These are phyloP conservation scores for Calonectria ilicicola DNA, from an alignment of 2,329 filamentous ascomycete species.

Conservation along the genomic window DNA sequence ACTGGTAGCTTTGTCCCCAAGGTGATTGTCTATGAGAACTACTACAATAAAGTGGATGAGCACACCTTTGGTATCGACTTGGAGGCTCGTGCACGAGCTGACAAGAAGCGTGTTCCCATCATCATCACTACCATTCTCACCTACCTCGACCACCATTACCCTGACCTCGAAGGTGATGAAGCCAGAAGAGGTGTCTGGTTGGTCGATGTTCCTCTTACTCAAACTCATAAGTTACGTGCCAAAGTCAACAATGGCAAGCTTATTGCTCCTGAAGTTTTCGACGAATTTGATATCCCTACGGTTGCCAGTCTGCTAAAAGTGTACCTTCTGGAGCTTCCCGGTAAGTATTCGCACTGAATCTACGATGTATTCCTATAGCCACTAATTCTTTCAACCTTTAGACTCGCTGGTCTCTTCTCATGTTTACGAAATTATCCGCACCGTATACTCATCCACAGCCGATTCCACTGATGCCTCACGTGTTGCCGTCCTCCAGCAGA, in stretches of 20 bases:
- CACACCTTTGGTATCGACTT: constrained; percentile 98
- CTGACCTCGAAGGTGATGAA: constrained; percentile 96
- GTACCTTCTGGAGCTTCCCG: constrained; percentile 93
- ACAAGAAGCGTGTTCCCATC: constrained; percentile 94
- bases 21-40: constrained; percentile 96
- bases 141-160: constrained; percentile 96
- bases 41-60: constrained; percentile 98
- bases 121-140: constrained; percentile 94
- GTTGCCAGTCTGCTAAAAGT: constrained; percentile 93
- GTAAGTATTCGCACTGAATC: constrained; percentile 61
- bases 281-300: constrained; percentile 93
- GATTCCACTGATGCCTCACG: constrained; percentile 83
- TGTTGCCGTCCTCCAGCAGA: constrained; percentile 93
- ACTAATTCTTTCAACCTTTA: constrained; percentile 52
- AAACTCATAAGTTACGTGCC: constrained; percentile 86
- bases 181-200: constrained; percentile 94
- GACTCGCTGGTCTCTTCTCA: constrained; percentile 99
- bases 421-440: constrained; percentile 98
- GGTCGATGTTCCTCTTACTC: constrained; percentile 86
- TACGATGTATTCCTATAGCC: constrained; percentile 6
- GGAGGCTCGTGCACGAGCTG: constrained; percentile 92
- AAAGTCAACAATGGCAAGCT: constrained; percentile 89
- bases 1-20: constrained; percentile 93
- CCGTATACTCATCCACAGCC: constrained; percentile 88
- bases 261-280: constrained; percentile 80